Evolutionary conservation across 768 basidiomycete genomes (phyloP), one percentile per base, ranked within the genome.

Genomic region (Phaeotremella skinneri): DNA sequence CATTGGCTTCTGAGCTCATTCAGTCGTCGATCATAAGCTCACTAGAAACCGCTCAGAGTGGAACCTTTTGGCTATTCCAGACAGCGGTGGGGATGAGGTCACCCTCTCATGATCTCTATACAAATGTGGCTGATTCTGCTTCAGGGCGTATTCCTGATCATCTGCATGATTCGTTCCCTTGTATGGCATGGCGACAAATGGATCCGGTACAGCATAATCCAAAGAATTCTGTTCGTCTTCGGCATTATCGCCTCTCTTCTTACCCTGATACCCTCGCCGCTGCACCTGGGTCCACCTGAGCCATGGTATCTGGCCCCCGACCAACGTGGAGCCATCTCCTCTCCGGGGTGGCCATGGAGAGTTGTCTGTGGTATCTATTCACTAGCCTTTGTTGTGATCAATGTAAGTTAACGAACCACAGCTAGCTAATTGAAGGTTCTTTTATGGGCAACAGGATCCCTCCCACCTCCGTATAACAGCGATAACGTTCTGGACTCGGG

Each of bases 141-240:
- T 9, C 37, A 39, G 37, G 37, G 37, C 9, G n/a, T n/a, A n/a
- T 39, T 39, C n/a, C n/a, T 39, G 37, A n/a, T 39, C 9, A n/a
- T 39, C 37, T 39, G 37, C n/a, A n/a, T n/a, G n/a, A 9, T 39
- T n/a, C 37, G 37, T 9, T 39, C 37, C n/a, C 37, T 39, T 39
- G 11, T 39, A 9, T 39, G 37, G 37, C 37, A 39, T 39, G 37
- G 11, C n/a, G 37, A 39, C 37, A 39, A 9, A 39, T 39, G 9
- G 11, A 39, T 39, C 37, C 37, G 37, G n/a, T 39, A 39, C n/a
- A n/a, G 37, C 37, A 39, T 39, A 9, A 39, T 39, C 37, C 37
- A 39, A 39, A 39, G 37, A 39, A 39, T 39, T n/a, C n/a, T 39
- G n/a, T 39, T 39, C 37, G 37, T 39, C n/a, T 39, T 39, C n/a